These are phyloP conservation scores for Cytospora piceicola DNA, from an alignment of 2,329 filamentous ascomycete genomes.

Conservation along the genomic window DNA sequence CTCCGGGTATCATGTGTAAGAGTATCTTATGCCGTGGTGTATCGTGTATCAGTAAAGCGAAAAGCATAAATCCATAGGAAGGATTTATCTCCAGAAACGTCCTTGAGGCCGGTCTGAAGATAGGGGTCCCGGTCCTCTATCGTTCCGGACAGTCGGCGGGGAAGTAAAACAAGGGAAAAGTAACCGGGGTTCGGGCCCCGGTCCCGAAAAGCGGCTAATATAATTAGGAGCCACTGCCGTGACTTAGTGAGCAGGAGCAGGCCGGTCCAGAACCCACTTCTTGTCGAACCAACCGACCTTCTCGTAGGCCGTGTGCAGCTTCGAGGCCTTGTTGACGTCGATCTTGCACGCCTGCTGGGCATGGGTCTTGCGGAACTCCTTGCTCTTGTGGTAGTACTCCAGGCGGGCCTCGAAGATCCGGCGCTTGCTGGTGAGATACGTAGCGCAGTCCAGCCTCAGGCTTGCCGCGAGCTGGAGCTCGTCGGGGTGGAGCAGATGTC, in stretches of 20 bases:
- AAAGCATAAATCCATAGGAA: conserved; percentile 4
- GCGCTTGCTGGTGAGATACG: conserved; percentile 90
- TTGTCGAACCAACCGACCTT: conserved; percentile 80
- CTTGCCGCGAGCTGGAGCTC: conserved; percentile 78
- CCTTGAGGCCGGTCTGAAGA: not conserved
- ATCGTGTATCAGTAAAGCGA: conserved; percentile 14
- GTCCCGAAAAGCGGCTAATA: not conserved
- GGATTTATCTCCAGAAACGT: not conserved
- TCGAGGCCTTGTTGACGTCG: conserved; percentile 96
- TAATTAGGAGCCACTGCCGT: not conserved
- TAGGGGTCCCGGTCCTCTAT: conserved; percentile 12
- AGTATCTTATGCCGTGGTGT: conserved; percentile 29
- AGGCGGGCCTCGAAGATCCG: conserved; percentile 83
- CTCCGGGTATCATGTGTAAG: conserved; percentile 36
- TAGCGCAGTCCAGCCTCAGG: conserved; percentile 81
- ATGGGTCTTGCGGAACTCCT: conserved; percentile 93
- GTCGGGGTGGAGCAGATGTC: conserved; percentile 72
- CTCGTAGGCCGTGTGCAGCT: conserved; percentile 88
- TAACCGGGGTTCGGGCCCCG: conserved; percentile 1
- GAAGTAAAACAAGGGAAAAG: conserved; percentile 8
- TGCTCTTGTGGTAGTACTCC: conserved; percentile 67
- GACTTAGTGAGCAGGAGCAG: conserved; percentile 12
- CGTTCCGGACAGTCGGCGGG: not conserved
- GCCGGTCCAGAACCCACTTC: conserved; percentile 44
- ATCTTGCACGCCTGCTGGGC: conserved; percentile 97